Percentiles rank a stretch among this genome's conserved stretches.
Evolutionary conservation across 305 asterid genomes (phyloP).

Genomic region (Solanum aculeatissimum): DNA sequence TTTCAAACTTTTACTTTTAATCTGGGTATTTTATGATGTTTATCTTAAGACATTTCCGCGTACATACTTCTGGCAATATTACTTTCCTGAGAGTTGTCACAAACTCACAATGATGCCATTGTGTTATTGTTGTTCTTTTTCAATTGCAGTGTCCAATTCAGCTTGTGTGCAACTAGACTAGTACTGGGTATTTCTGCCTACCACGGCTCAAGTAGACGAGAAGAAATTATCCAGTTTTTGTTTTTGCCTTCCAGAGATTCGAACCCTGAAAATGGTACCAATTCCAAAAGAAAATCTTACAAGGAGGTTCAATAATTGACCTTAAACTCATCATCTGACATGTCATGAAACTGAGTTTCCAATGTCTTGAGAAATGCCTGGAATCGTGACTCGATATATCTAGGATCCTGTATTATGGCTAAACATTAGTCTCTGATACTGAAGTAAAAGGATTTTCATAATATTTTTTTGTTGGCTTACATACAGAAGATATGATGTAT

Average conservation of each 20-base stretch:
- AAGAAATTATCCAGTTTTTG: not conserved
- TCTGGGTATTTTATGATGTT: not conserved
- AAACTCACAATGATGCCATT: not conserved
- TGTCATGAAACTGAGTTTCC: slow-evolving; percentile 58
- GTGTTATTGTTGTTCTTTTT: not conserved
- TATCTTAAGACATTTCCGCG: not conserved
- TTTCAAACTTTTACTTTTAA: not conserved
- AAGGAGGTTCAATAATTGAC: slow-evolving; percentile 6
- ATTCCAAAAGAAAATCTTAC: not conserved
- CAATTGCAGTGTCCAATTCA: not conserved
- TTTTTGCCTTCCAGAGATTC: not conserved
- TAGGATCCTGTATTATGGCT: slow-evolving; percentile 42
- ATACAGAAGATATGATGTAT: not conserved
- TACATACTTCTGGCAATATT: not conserved
- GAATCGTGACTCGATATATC: slow-evolving; percentile 59
- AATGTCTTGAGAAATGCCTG: slow-evolving; percentile 59
- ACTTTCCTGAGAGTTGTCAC: not conserved
- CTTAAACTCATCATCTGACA: slow-evolving; percentile 63
- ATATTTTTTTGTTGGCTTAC: not conserved
- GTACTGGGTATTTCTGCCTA: not conserved
- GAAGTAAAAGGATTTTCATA: not conserved
- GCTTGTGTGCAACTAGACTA: not conserved
- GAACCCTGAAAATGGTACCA: not conserved
- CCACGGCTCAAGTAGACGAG: not conserved
- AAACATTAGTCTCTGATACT: not conserved